These are phyloP conservation scores for Grammothele lineata DNA, from an alignment of 768 basidiomycete genomes.

Conservation along the genomic window DNA sequence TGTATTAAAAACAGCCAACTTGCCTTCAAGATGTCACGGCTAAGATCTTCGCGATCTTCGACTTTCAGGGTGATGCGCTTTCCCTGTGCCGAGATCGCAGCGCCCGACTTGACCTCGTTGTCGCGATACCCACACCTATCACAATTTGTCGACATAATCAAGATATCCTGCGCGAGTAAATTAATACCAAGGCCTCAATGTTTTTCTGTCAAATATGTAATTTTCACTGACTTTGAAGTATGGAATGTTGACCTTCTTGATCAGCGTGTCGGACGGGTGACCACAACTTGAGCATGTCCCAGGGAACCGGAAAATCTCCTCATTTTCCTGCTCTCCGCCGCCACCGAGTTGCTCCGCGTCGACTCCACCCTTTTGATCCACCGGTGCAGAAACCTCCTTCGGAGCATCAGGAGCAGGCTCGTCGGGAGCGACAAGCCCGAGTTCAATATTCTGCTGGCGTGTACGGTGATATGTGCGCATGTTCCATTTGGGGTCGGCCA, in stretches of 20 bases:
- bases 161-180: constrained; percentile 64
- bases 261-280: constrained; percentile 75
- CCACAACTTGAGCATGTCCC: constrained; percentile 89
- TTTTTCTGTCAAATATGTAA: neutral
- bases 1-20: constrained; percentile 6
- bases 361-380: no score
- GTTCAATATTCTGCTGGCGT: constrained; percentile 68
- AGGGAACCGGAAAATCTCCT: constrained; percentile 87
- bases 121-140: constrained; percentile 93
- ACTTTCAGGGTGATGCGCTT: constrained; percentile 87
- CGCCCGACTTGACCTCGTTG: constrained; percentile 95
- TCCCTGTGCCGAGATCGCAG: constrained; percentile 84
- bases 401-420: constrained; percentile 19
- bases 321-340: constrained; percentile 45
- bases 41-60: constrained; percentile 88
- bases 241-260: constrained; percentile 96
- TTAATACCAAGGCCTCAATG: no score
- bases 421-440: constrained; percentile 65
- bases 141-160: constrained; percentile 99
- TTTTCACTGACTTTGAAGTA: constrained; percentile 75
- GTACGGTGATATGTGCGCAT: constrained; percentile 79
- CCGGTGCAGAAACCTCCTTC: constrained; percentile 1
- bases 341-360: constrained; percentile 18
- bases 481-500: constrained; percentile 92
- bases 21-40: constrained; percentile 92